A percentile compares a stretch with the other conserved stretches of the same genome.
Evolutionary conservation across 192 early-diverging fungal species (phyloP).

Genomic region (Backusella liffmaniae): DNA sequence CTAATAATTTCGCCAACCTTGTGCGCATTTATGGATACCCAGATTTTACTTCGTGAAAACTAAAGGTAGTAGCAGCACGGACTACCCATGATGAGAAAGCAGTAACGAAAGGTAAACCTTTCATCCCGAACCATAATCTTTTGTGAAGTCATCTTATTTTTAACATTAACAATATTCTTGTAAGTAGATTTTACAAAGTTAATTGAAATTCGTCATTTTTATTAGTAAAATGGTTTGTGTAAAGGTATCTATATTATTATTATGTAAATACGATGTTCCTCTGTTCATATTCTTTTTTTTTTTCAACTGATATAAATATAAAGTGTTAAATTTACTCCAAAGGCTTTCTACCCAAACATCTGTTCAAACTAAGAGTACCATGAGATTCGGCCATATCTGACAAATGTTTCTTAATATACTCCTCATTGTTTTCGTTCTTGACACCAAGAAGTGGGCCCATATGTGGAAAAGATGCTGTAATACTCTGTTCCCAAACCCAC

Average conservation of each 20-base stretch:
- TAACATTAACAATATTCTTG: no score
- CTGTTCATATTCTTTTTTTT: not conserved
- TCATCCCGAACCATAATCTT: not conserved
- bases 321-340: not conserved
- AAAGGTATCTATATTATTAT: not conserved
- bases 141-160: not conserved
- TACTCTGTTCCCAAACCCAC: not conserved
- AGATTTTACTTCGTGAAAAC: not conserved
- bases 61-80: not conserved
- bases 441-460: not conserved
- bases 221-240: not conserved
- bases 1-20: not conserved
- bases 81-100: not conserved
- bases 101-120: not conserved
- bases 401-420: not conserved
- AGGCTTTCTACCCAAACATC: not conserved
- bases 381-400: not conserved
- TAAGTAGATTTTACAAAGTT: no score
- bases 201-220: no score
- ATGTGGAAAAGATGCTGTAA: not conserved
- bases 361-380: not conserved
- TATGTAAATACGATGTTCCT: not conserved
- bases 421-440: not conserved
- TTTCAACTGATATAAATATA: not conserved
- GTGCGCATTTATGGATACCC: no score